Conservation (phyloP, 2,329 filamentous ascomycete genomes). For the Chaetomium olivaceum region DNA sequence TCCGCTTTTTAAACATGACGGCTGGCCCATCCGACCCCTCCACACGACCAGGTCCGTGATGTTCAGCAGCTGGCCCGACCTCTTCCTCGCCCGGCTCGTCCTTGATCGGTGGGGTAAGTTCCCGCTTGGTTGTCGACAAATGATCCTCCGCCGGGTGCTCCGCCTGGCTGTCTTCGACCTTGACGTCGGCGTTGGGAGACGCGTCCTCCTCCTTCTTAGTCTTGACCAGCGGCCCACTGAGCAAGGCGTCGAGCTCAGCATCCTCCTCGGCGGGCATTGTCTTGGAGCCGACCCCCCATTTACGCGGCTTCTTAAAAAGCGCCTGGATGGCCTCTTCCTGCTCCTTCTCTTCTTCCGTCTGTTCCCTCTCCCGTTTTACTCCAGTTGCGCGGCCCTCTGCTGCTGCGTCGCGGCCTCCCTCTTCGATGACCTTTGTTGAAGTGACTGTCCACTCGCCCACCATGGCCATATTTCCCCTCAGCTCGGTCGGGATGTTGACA, state of each 20-base stretch:
- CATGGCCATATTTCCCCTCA: conserved; percentile 79
- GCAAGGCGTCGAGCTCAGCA: conserved; percentile 63
- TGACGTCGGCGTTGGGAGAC: conserved; percentile 42
- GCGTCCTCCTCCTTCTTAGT: conserved; percentile 36
- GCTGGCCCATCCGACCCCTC: conserved; percentile 38
- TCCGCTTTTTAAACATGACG: conserved; percentile 79
- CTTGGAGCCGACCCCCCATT: conserved; percentile 57
- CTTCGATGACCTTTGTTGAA: conserved; percentile 60
- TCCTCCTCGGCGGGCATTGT: conserved; percentile 49
- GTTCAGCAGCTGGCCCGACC: not conserved
- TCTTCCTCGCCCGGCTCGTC: conserved; percentile 41
- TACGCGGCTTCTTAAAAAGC: conserved; percentile 59
- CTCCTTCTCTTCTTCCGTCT: conserved; percentile 61
- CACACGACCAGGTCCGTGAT: too few species aligned
- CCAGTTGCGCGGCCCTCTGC: conserved; percentile 27
- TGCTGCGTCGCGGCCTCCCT: conserved; percentile 46
- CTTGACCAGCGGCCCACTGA: conserved; percentile 43
- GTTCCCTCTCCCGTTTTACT: conserved; percentile 59
- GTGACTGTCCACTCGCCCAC: conserved; percentile 83
- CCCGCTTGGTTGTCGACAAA: not conserved
- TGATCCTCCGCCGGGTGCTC: conserved; percentile 17
- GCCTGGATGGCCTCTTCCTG: conserved; percentile 60
- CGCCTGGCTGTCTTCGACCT: conserved; percentile 41
- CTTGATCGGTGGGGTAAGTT: conserved; percentile 40
- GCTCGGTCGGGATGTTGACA: conserved; percentile 76